Evolutionary conservation across 768 basidiomycete genomes (phyloP), one percentile per base, ranked within the genome.

Genomic region (Leccinellum albellum): DNA sequence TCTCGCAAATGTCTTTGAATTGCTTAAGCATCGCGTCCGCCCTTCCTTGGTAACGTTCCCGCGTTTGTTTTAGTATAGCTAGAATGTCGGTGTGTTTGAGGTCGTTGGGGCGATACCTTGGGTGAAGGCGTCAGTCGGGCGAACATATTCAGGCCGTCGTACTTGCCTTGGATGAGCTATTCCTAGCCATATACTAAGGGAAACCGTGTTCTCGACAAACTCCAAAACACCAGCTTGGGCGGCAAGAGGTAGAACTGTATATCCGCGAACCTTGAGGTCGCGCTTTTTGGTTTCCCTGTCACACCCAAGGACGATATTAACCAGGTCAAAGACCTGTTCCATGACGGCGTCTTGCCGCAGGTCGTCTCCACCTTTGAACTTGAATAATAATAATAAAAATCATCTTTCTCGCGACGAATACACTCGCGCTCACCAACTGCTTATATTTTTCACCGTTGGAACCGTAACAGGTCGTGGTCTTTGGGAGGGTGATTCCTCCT

Each of bases 341-440:
- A 99, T 98, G 52, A 98, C 94, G 1, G 95, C 95, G 67, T 99
- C 97, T 72, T 99, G 97, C 40, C 97, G 86, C 47, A 97, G 70
- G 65, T 99, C 97, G 10, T 84, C 79, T 9, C 89, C 89, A 4
- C 93, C 93, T 70, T 99, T 98, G 75, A 94, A 95, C 93, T 96
- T 37, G 32, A 6, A 45, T 63, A 48, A n/a, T 63, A 48, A n/a
- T 12, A n/a, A 40, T 20, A 20, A 40, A 10, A 2, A 23, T 61
- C 21, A 63, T 32, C 40, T 29, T 23, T 23, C 24, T 20, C 20
- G 28, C 3, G n/a, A 47, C 23, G 15, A 6, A 20, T 24, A 50
- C 6, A 44, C 45, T 3, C 37, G 23, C 10, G 71, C 87, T 66
- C 62, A 94, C 96, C 70, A 99, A 68, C 67, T 98, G 92, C 61